Evolutionary conservation across 1,284 basidiomycete species (phyloP), one percentile per base, ranked within the genome.

Genomic region (Sphaerobolus stellatus): DNA sequence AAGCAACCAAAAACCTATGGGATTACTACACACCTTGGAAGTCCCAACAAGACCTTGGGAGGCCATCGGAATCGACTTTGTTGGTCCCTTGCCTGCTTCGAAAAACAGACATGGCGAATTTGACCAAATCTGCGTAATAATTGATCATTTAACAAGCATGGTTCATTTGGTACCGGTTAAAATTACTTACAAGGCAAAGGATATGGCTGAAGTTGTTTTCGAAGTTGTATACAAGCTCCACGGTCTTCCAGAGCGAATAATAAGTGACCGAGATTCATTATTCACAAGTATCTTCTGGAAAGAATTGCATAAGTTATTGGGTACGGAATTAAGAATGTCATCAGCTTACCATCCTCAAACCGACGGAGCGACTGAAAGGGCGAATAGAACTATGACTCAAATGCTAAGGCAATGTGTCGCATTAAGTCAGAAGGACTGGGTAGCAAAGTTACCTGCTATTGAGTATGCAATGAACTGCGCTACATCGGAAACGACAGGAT

Each of bases 41-140:
- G 58, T 75, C 1, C 72, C 73, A 0, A 45, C 31, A 0, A 30
- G 55, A 3, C 73, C 73, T 7, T 76, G 74, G 72, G 64, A 73
- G 45, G 52, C 62, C 0, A 69, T 79, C 1, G 69, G 70, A 0
- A 69, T 79, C 5, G 76, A 80, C 49, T 77, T 78, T 51, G 68
- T 79, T 3, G 70, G 72, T 3, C 72, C 70, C 0, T 54, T 76
- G 7, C 72, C 68, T 0, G 50, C 60, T 9, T 71, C 70, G 0
- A 52, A 58, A 20, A 66, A 61, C 28, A 50, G 62, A 20, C 30
- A 69, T 46, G 65, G 65, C 1, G 50, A 58, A 3, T 72, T 61
- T 50, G 68, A 74, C 51, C 56, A 59, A 38, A 62, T 70, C 1
- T 63, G 65, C 1, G 68, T 72, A 0, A 57, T 75, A 0, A 71